phyloP scores from a whole-genome alignment of 257 asterid species.

The Fraxinus cuspidata region DNA sequence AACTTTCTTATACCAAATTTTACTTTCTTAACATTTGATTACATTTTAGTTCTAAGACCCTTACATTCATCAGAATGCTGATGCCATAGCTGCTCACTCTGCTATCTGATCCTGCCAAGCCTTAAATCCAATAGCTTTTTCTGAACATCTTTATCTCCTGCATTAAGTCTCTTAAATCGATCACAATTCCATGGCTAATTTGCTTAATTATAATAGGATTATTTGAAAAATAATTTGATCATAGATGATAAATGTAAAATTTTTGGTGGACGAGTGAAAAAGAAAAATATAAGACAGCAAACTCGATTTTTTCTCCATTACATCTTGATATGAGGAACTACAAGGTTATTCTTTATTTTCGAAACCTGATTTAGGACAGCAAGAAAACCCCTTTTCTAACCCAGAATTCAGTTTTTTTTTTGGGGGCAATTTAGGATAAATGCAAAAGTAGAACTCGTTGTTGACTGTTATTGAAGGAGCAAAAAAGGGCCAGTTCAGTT shows the following conservation, averaged over 20 bases:
- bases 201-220: background rate
- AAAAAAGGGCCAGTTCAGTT: no score
- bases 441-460: background rate
- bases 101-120: background rate
- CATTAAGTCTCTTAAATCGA: background rate
- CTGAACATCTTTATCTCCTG: background rate
- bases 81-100: background rate
- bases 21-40: conserved; percentile 7
- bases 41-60: background rate
- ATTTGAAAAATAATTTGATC: background rate
- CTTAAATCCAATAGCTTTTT: background rate
- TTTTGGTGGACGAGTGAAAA: background rate
- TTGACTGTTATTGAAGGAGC: background rate
- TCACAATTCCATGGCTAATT: no score
- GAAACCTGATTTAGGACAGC: background rate
- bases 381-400: background rate
- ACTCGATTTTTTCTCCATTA: background rate
- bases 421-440: background rate
- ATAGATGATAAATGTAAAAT: background rate
- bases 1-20: conserved; percentile 2
- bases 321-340: background rate
- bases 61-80: background rate
- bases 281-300: no score
- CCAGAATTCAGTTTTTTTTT: background rate
- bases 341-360: background rate